Evolutionary conservation across 2,329 filamentous ascomycete genomes (phyloP), one percentile per base, ranked within the genome.

Genomic region (Colletotrichum theobromicola): DNA sequence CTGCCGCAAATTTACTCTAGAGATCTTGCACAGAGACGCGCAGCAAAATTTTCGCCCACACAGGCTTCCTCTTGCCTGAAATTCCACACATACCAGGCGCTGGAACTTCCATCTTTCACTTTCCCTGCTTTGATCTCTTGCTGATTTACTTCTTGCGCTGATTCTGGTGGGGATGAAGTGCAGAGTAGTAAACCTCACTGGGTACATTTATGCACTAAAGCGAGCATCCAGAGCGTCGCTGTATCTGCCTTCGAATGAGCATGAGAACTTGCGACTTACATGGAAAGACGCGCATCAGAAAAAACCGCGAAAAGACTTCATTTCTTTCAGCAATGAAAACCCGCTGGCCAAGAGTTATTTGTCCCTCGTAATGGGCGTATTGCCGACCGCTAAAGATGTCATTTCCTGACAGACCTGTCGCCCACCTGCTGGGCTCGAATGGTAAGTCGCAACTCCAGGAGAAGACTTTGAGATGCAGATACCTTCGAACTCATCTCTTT

Each of bases 351-450:
- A n/a, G 42, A 50, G n/a, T 21, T 15, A 21, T 21, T 46, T 7
- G n/a, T n/a, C 42, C 42, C 42, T 24, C 42, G 72, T 72, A 63
- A 75, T 61, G 72, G 69, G 62, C 62, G 61, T 13, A 67, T 72
- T 66, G 42, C 63, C 55, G 50, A 75, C 34, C 70, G 53, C 26
- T 55, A 32, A 74, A 65, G 57, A 88, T 89, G 87, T 82, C 83
- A 67, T 87, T 89, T 67, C 86, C 87, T 69, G 82, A 86, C 78
- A 83, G 82, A 79, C 89, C 90, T 46, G 83, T 88, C 74, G 88
- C 90, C 53, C 88, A 91, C 79, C 84, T 92, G 10, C 83, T 90
- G 70, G 90, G 90, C 75, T 90, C 90, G 18, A 91, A 89, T 80
- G 90, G 90, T 91, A 79, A 79, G 84, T 83, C 18, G 21, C 53